Percentiles rank a stretch among this genome's conserved stretches.
Conservation (phyloP, 805 yeast species). For the Zygosaccharomyces bisporus region DNA sequence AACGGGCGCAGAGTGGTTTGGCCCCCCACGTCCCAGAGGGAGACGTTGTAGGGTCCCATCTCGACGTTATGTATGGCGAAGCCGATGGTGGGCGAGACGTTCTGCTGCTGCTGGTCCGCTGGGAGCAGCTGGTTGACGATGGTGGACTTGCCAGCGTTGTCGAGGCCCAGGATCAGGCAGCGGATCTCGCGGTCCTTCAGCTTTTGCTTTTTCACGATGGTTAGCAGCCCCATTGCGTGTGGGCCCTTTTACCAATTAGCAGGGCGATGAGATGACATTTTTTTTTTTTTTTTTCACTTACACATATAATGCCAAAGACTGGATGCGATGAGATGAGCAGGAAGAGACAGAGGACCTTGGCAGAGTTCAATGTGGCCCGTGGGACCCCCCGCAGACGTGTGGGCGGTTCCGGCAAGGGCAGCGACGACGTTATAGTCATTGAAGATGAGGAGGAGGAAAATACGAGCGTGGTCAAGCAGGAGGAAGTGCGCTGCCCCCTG, state of each 20-base stretch:
- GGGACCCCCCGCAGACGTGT: conserved; percentile 12
- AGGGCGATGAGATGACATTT: not conserved
- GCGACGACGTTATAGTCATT: conserved; percentile 14
- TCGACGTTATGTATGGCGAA: conserved; percentile 65
- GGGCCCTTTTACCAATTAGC: not conserved
- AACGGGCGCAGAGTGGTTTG: conserved; percentile 77
- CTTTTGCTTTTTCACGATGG: conserved; percentile 78
- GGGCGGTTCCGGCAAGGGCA: conserved; percentile 1
- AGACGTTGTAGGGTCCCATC: conserved; percentile 34
- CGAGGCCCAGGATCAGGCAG: conserved; percentile 76
- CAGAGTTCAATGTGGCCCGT: conserved; percentile 29
- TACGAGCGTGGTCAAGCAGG: conserved; percentile 2
- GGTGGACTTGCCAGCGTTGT: conserved; percentile 89
- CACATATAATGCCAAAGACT: conserved; percentile 10
- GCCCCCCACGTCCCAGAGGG: conserved; percentile 91
- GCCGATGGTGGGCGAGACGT: conserved; percentile 87
- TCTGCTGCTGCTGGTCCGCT: conserved; percentile 38
- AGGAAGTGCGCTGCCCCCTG: conserved; percentile 46
- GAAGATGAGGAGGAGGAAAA: conserved; percentile 15
- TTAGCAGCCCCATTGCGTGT: conserved; percentile 77
- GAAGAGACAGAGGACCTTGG: conserved; percentile 28
- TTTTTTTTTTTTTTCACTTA: not conserved
- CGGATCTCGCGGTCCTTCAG: conserved; percentile 74
- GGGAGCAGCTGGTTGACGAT: conserved; percentile 57
- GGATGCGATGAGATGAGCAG: conserved; percentile 17